Percentiles rank a stretch among this genome's conserved stretches.
Evolutionary conservation across 2,329 filamentous ascomycete species (phyloP).

Genomic region (Scytalidium lignicola): DNA sequence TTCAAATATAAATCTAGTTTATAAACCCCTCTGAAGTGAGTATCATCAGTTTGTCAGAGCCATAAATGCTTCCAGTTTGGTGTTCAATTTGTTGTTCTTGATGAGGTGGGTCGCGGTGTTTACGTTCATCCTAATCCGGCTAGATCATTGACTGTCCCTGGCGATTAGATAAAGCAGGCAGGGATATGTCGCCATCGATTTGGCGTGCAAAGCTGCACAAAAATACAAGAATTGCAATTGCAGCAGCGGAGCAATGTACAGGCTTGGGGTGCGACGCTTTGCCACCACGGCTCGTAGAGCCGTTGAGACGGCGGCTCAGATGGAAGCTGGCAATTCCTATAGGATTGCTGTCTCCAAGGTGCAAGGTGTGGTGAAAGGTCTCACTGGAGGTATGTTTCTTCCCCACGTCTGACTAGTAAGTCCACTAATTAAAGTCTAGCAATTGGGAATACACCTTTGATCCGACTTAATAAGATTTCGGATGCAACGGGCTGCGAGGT

Average conservation of each 20-base stretch:
- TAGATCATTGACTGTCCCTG: not conserved
- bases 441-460: conserved; percentile 95
- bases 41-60: not conserved
- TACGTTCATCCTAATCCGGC: not conserved
- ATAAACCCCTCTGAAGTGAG: not conserved
- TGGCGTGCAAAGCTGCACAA: not conserved
- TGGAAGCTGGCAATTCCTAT: conserved; percentile 47
- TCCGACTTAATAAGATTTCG: conserved; percentile 82
- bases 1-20: no score
- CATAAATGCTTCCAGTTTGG: not conserved
- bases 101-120: not conserved
- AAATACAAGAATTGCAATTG: not conserved
- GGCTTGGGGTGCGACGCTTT: conserved; percentile 49
- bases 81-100: not conserved
- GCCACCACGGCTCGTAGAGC: conserved; percentile 47
- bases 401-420: conserved; percentile 1
- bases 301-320: conserved; percentile 38
- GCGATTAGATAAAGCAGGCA: not conserved
- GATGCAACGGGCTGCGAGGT: conserved; percentile 89
- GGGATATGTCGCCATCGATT: not conserved
- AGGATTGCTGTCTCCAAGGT: conserved; percentile 60
- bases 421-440: conserved; percentile 46
- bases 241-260: conserved; percentile 43
- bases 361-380: conserved; percentile 60
- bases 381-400: conserved; percentile 55